Base-by-base conservation (phyloP, 1,284 basidiomycete species). In the Ceratobasidium sp. region DNA sequence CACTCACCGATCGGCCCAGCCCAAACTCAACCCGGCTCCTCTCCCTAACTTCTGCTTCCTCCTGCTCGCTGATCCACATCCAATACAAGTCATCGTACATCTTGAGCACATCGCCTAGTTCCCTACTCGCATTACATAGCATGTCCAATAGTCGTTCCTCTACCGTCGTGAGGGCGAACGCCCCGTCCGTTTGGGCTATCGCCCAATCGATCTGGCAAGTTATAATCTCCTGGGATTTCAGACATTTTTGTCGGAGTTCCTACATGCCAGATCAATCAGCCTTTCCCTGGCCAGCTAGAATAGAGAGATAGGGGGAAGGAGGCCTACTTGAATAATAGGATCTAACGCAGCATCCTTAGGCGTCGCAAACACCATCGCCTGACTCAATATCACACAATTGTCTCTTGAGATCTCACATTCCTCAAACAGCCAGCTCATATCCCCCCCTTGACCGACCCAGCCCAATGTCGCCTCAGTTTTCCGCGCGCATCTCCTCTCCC, bases 191-290 rank as follows among this genome's bases (percentile, higher is more conserved):
- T 24, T 88, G 86, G 3, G 92, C 89, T 22, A 88, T 87, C 4
- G 93, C 93, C 93, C 93, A 94, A 11, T 90, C 87, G 72, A 94
- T 92, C 81, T 93, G 91, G 8, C 90, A 88, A 77, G 85, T 89
- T 41, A 93, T 89, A 22, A 94, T 84, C 74, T 93, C 92, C 80
- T 92, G 91, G 1, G 91, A 93, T 6, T 87, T 85, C 24, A 87
- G 85, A 80, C 91, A 93, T 79, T 93, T 92, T 15, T 82, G 78
- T 76, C 90, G 87, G 79, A 93, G 93, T 82, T 94, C 93, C 92
- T 93, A 77, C 59, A 14, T 44, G 41, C 2, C 59, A n/a, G n/a
- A n/a, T n/a, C n/a, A n/a, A n/a, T n/a, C n/a, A n/a, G n/a, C n/a
- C n/a, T n/a, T n/a, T n/a, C n/a, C n/a, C n/a, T n/a, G n/a, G 22